Conservation (phyloP, 179 eudicot species). For the Corrigiola litoralis region DNA sequence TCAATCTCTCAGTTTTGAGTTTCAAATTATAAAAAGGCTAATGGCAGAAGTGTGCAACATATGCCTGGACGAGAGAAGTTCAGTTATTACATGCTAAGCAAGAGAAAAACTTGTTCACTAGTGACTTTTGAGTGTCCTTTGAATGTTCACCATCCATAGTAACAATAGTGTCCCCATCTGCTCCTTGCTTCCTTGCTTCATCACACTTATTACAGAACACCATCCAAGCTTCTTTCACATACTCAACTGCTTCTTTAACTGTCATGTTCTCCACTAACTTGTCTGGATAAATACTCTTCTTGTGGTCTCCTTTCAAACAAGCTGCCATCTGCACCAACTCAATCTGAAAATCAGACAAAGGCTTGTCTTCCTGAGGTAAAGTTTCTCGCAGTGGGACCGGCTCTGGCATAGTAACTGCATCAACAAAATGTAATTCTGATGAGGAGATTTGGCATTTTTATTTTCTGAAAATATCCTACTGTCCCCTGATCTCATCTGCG, state of each 20-base stretch:
- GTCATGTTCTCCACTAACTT: slow-evolving; percentile 62
- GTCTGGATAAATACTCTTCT: slow-evolving; percentile 41
- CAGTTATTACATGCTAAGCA: slow-evolving; percentile 39
- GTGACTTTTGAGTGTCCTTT: slow-evolving; percentile 13
- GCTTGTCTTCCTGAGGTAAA: slow-evolving; percentile 38
- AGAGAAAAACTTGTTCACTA: slow-evolving; percentile 33
- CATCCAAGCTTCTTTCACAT: slow-evolving; percentile 47
- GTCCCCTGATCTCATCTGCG: background rate
- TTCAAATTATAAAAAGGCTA: too few species aligned
- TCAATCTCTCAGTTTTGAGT: background rate
- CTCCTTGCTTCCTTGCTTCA: slow-evolving; percentile 43
- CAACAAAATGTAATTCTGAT: background rate
- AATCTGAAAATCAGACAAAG: slow-evolving; percentile 59
- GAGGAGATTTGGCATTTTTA: background rate
- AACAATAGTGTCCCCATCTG: slow-evolving; percentile 48
- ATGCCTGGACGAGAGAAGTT: background rate
- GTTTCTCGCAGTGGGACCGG: slow-evolving; percentile 42
- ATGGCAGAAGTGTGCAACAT: background rate
- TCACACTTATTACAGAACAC: slow-evolving; percentile 47
- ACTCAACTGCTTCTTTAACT: slow-evolving; percentile 51
- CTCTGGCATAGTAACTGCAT: slow-evolving; percentile 54
- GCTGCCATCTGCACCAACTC: slow-evolving; percentile 76
- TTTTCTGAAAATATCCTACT: background rate
- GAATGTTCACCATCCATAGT: slow-evolving; percentile 6
- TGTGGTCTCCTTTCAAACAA: slow-evolving; percentile 59